Evolutionary conservation across 73 alveolate species (phyloP).

Genomic region (Blepharisma japonicum): DNA sequence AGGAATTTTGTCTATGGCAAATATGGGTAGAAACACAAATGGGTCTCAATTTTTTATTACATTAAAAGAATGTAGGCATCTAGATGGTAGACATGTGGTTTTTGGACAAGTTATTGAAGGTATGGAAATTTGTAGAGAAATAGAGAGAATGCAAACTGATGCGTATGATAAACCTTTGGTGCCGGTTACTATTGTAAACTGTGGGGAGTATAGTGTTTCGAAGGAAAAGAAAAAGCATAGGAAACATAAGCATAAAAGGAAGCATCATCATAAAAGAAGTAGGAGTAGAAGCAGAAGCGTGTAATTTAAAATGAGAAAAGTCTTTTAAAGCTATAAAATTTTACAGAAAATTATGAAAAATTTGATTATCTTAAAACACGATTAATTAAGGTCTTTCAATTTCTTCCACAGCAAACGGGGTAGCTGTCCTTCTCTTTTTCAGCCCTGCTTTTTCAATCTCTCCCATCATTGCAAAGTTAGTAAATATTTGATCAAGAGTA

Average conservation of each 20-base stretch:
- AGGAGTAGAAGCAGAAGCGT: too few relatives aligned
- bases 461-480: slow-evolving; percentile 66
- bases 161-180: slow-evolving; percentile 84
- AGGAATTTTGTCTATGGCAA: slow-evolving; percentile 92
- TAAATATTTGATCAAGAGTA: slow-evolving; percentile 81
- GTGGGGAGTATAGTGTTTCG: slow-evolving; percentile 57
- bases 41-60: slow-evolving; percentile 77
- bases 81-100: slow-evolving; percentile 93
- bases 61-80: slow-evolving; percentile 43
- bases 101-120: slow-evolving; percentile 96
- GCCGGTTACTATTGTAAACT: slow-evolving; percentile 79
- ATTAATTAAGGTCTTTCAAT: background rate
- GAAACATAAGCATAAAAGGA: too few relatives aligned
- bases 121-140: slow-evolving; percentile 63
- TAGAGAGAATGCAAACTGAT: slow-evolving; percentile 69
- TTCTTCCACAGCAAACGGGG: background rate
- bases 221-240: too few relatives aligned
- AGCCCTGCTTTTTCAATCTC: slow-evolving; percentile 33
- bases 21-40: slow-evolving; percentile 95
- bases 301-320: too few relatives aligned
- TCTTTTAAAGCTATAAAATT: too few relatives aligned
- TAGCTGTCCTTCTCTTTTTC: too few relatives aligned
- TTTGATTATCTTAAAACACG: too few relatives aligned
- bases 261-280: too few relatives aligned
- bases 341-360: too few relatives aligned